Evolutionary conservation across 1,284 basidiomycete genomes (phyloP).

Genomic region (Mixia osmundae): DNA sequence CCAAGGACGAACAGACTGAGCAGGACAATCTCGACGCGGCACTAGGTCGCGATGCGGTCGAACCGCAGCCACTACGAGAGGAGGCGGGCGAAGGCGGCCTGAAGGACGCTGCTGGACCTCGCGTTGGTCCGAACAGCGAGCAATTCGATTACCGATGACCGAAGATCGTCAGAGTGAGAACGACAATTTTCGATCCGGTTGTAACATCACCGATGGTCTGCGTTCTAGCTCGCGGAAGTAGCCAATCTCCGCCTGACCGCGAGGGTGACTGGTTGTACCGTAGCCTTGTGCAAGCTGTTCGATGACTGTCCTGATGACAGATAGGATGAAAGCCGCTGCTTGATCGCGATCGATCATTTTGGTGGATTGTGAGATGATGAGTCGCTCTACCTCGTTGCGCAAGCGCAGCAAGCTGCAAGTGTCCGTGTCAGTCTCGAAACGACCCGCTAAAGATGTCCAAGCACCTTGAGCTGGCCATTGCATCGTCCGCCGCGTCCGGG

Average conservation of each 20-base stretch:
- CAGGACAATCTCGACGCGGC: no score
- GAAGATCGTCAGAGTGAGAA: no score
- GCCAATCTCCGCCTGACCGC: conserved; percentile 35
- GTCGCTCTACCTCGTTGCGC: conserved; percentile 53
- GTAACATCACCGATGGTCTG: no score
- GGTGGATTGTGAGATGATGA: conserved; percentile 46
- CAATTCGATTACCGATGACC: no score
- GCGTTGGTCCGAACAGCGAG: no score
- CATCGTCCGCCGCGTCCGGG: conserved; percentile 66
- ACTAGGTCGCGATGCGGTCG: no score
- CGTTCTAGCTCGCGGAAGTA: no score
- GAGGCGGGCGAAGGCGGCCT: no score
- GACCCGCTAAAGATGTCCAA: conserved; percentile 12
- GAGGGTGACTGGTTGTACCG: conserved; percentile 27
- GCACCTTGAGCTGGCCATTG: conserved; percentile 81
- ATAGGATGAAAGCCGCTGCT: conserved; percentile 45
- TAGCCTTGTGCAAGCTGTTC: not conserved
- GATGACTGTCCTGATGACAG: conserved; percentile 43
- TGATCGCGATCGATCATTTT: conserved; percentile 39
- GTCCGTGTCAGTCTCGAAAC: conserved; percentile 3
- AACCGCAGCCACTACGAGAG: no score
- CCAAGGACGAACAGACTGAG: no score
- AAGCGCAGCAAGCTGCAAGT: conserved; percentile 48
- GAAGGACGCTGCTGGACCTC: no score
- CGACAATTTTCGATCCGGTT: no score